phyloP scores from a whole-genome alignment of 2,329 filamentous ascomycete species.

The Fusarium succisae region DNA sequence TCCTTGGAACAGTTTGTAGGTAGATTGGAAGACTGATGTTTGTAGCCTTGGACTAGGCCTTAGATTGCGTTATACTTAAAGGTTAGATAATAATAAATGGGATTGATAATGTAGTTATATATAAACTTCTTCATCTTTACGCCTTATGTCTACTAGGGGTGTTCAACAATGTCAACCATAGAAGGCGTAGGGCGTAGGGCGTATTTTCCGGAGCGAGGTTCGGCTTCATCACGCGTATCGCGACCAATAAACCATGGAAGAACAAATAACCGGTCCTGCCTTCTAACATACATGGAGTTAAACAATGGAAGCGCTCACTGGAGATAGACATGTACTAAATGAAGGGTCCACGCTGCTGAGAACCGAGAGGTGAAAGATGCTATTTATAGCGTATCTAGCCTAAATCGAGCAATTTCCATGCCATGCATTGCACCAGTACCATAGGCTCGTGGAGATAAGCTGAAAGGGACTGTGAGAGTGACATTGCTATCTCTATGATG shows the following conservation, averaged over 20 bases:
- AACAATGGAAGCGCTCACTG: background rate
- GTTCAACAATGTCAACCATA: background rate
- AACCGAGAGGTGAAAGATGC: background rate
- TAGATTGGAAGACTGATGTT: background rate
- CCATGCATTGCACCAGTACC: background rate
- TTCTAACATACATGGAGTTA: background rate
- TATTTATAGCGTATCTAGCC: background rate
- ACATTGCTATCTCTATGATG: background rate
- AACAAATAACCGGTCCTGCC: background rate
- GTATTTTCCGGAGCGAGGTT: background rate
- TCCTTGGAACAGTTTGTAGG: background rate
- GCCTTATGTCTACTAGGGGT: background rate
- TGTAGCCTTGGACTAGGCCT: background rate
- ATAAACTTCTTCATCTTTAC: background rate
- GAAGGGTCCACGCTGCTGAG: background rate
- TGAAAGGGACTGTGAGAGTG: background rate
- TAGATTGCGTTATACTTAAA: background rate
- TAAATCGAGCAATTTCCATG: background rate
- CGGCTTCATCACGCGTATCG: background rate
- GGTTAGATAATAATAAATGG: background rate
- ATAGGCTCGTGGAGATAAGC: background rate
- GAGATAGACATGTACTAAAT: background rate
- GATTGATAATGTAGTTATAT: background rate
- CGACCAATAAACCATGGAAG: background rate
- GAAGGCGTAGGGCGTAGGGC: slow-evolving; percentile 3